A percentile compares a stretch with the other conserved stretches of the same genome.
These are phyloP conservation scores for Sphenostylis stenocarpa DNA, from an alignment of 306 rosid species.

Conservation along the genomic window DNA sequence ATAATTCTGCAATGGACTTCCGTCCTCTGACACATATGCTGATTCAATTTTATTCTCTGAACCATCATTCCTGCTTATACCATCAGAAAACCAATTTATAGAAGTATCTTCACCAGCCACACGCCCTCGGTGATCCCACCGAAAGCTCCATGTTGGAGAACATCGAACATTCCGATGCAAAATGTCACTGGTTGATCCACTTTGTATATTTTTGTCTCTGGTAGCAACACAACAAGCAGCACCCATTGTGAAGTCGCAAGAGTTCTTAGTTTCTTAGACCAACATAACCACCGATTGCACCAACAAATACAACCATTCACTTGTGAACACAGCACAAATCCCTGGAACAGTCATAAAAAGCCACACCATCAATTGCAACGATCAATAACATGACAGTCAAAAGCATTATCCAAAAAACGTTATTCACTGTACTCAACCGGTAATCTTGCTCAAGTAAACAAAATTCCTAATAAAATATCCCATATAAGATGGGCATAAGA, in stretches of 20 bases:
- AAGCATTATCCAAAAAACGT: not conserved
- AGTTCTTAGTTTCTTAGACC: slow-evolving; percentile 13
- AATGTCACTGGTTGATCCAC: slow-evolving; percentile 36
- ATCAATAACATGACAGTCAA: not conserved
- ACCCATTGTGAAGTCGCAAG: slow-evolving; percentile 41
- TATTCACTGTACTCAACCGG: not conserved
- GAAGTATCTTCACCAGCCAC: slow-evolving; percentile 60
- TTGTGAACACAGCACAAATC: not conserved
- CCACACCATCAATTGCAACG: slow-evolving; percentile 21
- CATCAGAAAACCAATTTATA: slow-evolving; percentile 54
- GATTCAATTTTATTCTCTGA: slow-evolving; percentile 52
- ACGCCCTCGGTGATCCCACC: slow-evolving; percentile 58
- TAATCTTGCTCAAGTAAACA: not conserved
- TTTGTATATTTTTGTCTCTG: slow-evolving; percentile 46
- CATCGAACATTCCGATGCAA: slow-evolving; percentile 37
- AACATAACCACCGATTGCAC: slow-evolving; percentile 19
- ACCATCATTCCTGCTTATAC: slow-evolving; percentile 37
- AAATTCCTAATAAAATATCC: not conserved
- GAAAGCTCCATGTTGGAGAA: slow-evolving; percentile 56
- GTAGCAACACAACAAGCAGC: slow-evolving; percentile 55
- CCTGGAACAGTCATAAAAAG: slow-evolving; percentile 29
- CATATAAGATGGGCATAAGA: not conserved
- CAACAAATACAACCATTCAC: slow-evolving; percentile 10
- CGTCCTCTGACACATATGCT: slow-evolving; percentile 42
- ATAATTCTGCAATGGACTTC: slow-evolving; percentile 40